phyloP scores from a whole-genome alignment of 73 alveolate genomes.

The Tetrahymena thermophila region DNA sequence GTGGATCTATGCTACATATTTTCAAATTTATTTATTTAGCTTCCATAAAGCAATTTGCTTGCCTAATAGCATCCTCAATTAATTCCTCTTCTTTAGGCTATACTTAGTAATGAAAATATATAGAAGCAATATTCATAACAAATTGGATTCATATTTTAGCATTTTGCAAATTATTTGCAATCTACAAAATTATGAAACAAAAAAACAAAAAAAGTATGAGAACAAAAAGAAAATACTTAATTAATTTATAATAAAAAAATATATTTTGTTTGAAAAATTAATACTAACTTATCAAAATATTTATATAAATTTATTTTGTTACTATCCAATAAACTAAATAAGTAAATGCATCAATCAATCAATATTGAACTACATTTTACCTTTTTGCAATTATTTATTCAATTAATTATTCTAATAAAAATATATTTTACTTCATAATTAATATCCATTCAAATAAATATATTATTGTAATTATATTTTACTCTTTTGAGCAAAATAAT shows the following conservation, averaged over 20 bases:
- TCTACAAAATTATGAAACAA: background rate
- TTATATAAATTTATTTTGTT: background rate
- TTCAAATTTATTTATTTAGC: background rate
- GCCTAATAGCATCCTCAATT: background rate
- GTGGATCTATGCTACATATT: background rate
- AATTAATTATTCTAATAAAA: too few species aligned
- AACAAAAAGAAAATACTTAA: background rate
- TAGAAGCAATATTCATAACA: background rate
- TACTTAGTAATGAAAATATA: background rate
- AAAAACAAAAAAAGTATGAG: background rate
- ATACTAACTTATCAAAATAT: too few species aligned
- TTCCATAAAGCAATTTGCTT: background rate
- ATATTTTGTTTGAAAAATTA: background rate
- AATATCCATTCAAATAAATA: too few species aligned
- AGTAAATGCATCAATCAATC: too few species aligned
- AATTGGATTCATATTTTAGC: background rate
- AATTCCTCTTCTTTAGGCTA: background rate
- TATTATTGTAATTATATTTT: too few species aligned
- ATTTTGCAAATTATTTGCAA: background rate
- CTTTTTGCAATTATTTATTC: too few species aligned
- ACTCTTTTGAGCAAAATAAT: too few species aligned
- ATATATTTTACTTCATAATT: too few species aligned
- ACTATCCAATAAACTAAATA: too few species aligned
- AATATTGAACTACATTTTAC: too few species aligned
- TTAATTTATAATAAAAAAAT: too few species aligned